Percentiles rank a stretch among this genome's conserved stretches.
Evolutionary conservation across 1,284 basidiomycete genomes (phyloP).

Genomic region (Marasmius fiardii): DNA sequence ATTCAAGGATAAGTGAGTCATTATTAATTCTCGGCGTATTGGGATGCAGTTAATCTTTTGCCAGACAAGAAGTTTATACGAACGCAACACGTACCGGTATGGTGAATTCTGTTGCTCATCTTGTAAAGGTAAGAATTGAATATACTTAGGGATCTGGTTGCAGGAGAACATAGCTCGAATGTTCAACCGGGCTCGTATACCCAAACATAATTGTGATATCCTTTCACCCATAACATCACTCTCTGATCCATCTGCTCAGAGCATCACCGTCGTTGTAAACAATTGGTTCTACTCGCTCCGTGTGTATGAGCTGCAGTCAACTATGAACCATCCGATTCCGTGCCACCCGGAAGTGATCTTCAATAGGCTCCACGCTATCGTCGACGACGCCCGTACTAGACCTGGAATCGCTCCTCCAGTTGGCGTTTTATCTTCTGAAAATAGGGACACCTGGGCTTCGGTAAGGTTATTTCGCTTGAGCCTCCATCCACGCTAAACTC

Average conservation of each 20-base stretch:
- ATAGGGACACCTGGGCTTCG: conserved; percentile 82
- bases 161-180: conserved; percentile 55
- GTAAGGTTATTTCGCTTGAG: conserved; percentile 38
- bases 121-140: neutral
- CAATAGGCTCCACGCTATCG: conserved; percentile 59
- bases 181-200: conserved; percentile 79
- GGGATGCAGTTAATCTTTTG: conserved; percentile 7
- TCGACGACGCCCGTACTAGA: conserved; percentile 56
- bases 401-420: conserved; percentile 30
- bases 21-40: conserved; percentile 1
- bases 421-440: conserved; percentile 77
- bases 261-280: conserved; percentile 72
- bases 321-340: conserved; percentile 24
- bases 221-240: conserved; percentile 47
- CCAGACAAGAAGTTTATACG: conserved; percentile 52
- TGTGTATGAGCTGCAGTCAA: conserved; percentile 45
- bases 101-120: neutral
- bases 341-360: conserved; percentile 60
- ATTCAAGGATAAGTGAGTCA: conserved; percentile 70
- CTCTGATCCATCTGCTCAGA: conserved; percentile 48
- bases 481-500: conserved; percentile 15
- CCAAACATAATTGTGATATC: conserved; percentile 60
- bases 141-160: conserved; percentile 59
- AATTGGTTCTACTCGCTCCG: conserved; percentile 84
- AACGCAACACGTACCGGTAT: conserved; percentile 56